Percentiles rank a stretch among this genome's conserved stretches.
phyloP scores from a whole-genome alignment of 2,329 filamentous ascomycete species.

The Conoideocrella luteorostrata region DNA sequence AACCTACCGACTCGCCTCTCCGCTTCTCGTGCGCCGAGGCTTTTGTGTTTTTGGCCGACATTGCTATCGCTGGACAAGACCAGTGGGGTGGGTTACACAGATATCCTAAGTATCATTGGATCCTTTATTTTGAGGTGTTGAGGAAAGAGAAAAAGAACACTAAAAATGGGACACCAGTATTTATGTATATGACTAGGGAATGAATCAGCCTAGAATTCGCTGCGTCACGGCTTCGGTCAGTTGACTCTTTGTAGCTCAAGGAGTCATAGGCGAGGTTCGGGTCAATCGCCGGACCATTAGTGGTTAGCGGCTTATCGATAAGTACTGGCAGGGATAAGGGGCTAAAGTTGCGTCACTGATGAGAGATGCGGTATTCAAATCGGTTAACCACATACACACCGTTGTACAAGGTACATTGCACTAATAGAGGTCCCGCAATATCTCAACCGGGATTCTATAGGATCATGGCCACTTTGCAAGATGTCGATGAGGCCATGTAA shows the following conservation, averaged over 20 bases:
- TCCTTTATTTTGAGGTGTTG: neutral
- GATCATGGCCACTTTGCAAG: neutral
- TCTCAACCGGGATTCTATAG: no score
- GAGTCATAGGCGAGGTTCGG: conserved; percentile 6
- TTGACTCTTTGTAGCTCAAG: conserved; percentile 8
- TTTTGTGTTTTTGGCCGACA: conserved; percentile 52
- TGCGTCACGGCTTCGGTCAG: conserved; percentile 8
- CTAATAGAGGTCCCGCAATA: neutral
- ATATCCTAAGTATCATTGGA: conserved; percentile 24
- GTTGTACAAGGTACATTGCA: conserved; percentile 2
- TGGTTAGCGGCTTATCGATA: neutral
- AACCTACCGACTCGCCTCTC: conserved; percentile 73
- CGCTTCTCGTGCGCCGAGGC: conserved; percentile 71
- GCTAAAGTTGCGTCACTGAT: neutral
- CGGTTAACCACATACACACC: conserved; percentile 4
- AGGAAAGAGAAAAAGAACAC: neutral
- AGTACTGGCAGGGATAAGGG: neutral
- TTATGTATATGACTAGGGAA: neutral
- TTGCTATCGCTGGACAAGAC: conserved; percentile 27
- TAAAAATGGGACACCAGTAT: no score
- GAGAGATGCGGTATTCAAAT: neutral
- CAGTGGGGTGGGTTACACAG: conserved; percentile 11
- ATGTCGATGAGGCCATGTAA: no score
- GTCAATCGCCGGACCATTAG: neutral
- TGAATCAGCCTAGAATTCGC: neutral